Evolutionary conservation across 1,284 basidiomycete species (phyloP), one percentile per base, ranked within the genome.

Genomic region (Wallemia mellicola): DNA sequence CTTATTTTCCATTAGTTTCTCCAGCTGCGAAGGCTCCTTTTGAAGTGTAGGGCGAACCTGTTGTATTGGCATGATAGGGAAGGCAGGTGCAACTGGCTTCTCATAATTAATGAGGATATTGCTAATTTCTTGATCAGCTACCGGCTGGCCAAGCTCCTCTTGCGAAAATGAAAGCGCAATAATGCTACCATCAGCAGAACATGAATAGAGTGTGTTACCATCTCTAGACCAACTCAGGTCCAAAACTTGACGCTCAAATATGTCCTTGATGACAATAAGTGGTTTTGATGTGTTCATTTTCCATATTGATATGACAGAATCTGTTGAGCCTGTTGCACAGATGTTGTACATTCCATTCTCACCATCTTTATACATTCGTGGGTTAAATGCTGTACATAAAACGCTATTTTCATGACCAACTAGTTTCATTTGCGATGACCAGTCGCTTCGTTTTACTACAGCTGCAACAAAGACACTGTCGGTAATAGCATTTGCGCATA

Each of bases 331-430:
- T 27, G 28, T 38, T 24, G 28, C 58, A 14, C 28, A 33, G 56
- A 60, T 59, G 28, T 28, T 54, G 54, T 2, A 59, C 22, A 54
- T 25, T 22, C 32, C 22, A 27, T 19, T n/a, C 9, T 48, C 9
- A 22, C 14, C 22, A n/a, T 48, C 38, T 48, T 22, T 48, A n/a
- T 48, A 28, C 24, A 59, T 27, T 14, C 5, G 5, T 55, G 3
- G 54, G 24, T 7, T 28, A 25, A 19, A n/a, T 48, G 28, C 28
- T 19, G 58, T 32, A 11, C 58, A 24, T 11, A 94, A 84, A n/a
- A 98, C 83, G 0, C 89, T 92, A 66, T 96, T 94, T 68, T 92
- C 87, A 67, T 99, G 92, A 0, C 92, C 92, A 54, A 98, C 91
- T 59, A 99, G 76, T 63, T 83, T 88, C 59, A 91, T 88, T 61